phyloP scores from a whole-genome alignment of 2,329 filamentous ascomycete species.

The Pezicula carpinea region DNA sequence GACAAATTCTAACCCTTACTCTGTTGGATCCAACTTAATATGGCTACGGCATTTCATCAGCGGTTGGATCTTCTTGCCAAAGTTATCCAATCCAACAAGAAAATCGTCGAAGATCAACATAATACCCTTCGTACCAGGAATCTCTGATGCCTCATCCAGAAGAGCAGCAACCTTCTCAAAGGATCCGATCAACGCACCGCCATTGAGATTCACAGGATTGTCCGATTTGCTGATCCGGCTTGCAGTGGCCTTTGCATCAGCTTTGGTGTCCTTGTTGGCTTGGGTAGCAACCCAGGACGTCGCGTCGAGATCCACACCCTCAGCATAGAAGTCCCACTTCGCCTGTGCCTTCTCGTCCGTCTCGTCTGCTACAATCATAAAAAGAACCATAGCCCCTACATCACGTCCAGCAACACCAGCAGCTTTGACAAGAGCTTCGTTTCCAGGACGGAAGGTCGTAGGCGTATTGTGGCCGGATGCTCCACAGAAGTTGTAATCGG shows the following conservation, averaged over 20 bases:
- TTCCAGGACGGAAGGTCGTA: conserved; percentile 17
- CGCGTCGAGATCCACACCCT: conserved; percentile 22
- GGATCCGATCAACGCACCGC: conserved; percentile 22
- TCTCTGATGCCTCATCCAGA: conserved; percentile 23
- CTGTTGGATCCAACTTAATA: neutral
- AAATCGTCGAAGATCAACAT: conserved; percentile 27
- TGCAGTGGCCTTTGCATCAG: conserved; percentile 23
- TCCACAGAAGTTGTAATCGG: conserved; percentile 26
- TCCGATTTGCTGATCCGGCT: conserved; percentile 4
- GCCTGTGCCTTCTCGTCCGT: conserved; percentile 23
- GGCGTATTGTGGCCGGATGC: conserved; percentile 25
- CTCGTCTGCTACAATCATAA: conserved; percentile 25
- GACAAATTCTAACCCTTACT: too few species aligned
- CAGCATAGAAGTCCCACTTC: conserved; percentile 25
- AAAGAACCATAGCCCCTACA: conserved; percentile 26
- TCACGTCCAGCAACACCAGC: conserved; percentile 19
- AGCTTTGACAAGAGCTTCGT: conserved; percentile 23
- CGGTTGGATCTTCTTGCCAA: conserved; percentile 25
- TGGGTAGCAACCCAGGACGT: conserved; percentile 22
- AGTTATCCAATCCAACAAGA: conserved; percentile 19
- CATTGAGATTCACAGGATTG: conserved; percentile 23
- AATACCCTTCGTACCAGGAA: conserved; percentile 25
- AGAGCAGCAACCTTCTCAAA: conserved; percentile 22
- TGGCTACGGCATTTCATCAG: conserved; percentile 24
- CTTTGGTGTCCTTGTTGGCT: conserved; percentile 20